Percentiles rank a stretch among this genome's conserved stretches.
Evolutionary conservation across 768 basidiomycete genomes (phyloP).

Genomic region (Termitomyces sp.): DNA sequence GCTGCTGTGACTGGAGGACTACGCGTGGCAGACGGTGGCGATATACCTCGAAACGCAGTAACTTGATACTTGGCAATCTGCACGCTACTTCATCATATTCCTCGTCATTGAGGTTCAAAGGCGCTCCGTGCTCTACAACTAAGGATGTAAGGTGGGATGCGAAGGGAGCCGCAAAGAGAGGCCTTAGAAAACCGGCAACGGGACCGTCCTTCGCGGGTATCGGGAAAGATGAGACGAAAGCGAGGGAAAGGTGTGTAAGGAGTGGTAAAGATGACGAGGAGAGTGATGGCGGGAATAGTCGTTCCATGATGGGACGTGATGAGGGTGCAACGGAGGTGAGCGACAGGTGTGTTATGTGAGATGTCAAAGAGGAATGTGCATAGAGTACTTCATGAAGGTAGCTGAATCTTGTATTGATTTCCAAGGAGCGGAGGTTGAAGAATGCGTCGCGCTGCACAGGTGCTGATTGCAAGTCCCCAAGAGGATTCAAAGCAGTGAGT

Average conservation of each 20-base stretch:
- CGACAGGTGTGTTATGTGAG: conserved; percentile 4
- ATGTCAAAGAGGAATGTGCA: conserved; percentile 1
- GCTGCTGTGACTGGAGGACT: background rate
- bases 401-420: background rate
- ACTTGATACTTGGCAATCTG: background rate
- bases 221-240: background rate
- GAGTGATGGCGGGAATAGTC: background rate
- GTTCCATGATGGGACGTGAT: background rate
- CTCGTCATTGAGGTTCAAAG: conserved; percentile 1
- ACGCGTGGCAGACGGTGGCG: background rate
- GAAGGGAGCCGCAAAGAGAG: conserved; percentile 5
- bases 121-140: background rate
- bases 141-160: background rate
- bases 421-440: background rate
- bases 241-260: conserved; percentile 8
- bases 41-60: background rate
- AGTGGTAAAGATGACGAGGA: background rate
- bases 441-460: background rate
- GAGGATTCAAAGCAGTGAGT: background rate
- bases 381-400: background rate
- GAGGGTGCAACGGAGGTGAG: background rate
- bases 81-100: conserved; percentile 8
- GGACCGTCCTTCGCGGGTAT: background rate
- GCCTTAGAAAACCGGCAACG: background rate
- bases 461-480: background rate